Conservation (phyloP, 345 rosid species). For the Mangifera indica region DNA sequence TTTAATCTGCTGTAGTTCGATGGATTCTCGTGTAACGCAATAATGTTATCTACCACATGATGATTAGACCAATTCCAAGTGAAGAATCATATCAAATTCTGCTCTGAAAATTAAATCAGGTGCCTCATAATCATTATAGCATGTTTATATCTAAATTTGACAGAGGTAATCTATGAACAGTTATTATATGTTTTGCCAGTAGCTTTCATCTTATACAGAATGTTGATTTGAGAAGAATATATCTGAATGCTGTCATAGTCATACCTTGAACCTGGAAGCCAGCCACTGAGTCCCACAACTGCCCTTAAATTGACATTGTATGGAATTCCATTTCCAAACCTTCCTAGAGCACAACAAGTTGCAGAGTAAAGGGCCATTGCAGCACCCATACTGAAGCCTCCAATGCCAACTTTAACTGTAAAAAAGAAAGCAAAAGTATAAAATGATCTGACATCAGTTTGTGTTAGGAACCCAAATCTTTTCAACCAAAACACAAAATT, state of each 20-base stretch:
- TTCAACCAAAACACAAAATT: too few species aligned
- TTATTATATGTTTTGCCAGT: not conserved
- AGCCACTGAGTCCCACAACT: slow-evolving; percentile 69
- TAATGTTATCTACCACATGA: not conserved
- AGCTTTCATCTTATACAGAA: not conserved
- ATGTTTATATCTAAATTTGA: not conserved
- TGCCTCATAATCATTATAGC: not conserved
- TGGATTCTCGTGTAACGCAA: not conserved
- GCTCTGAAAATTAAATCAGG: not conserved
- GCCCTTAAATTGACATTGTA: slow-evolving; percentile 62
- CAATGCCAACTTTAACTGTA: slow-evolving; percentile 82
- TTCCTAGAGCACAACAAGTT: slow-evolving; percentile 61
- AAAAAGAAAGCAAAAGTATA: slow-evolving; percentile 7
- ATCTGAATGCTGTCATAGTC: slow-evolving; percentile 23
- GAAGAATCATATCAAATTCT: not conserved
- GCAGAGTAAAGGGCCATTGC: slow-evolving; percentile 87
- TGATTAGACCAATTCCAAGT: not conserved
- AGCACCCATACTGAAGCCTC: slow-evolving; percentile 97
- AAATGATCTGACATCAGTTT: not conserved
- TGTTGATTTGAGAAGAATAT: not conserved
- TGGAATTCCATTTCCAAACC: slow-evolving; percentile 64
- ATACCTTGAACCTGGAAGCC: slow-evolving; percentile 94
- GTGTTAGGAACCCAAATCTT: too few species aligned
- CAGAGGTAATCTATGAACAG: not conserved
- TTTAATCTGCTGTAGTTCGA: not conserved